A percentile compares a stretch with the other conserved stretches of the same genome.
These are phyloP conservation scores for Echinosophora koreensis DNA, from an alignment of 306 rosid genomes.

Conservation along the genomic window DNA sequence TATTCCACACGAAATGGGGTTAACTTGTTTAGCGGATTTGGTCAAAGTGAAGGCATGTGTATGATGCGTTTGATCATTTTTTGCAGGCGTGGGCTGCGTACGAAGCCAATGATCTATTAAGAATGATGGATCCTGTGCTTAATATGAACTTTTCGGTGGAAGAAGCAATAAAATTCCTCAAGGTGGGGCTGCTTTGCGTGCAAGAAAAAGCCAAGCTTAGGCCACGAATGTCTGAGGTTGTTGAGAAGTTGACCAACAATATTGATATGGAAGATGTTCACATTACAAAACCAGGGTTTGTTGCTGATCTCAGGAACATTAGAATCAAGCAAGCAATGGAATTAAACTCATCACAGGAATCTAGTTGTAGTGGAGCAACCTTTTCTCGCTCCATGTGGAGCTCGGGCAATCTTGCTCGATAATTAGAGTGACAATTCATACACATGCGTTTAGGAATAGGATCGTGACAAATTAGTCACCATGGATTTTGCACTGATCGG, in stretches of 20 bases:
- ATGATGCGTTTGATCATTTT: neutral
- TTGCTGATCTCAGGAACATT: conserved; percentile 77
- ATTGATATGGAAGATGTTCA: conserved; percentile 44
- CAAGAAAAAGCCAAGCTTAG: conserved; percentile 74
- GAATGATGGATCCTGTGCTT: conserved; percentile 70
- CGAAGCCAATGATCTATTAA: conserved; percentile 48
- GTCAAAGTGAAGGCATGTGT: conserved; percentile 21
- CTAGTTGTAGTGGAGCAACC: conserved; percentile 42
- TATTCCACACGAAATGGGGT: neutral
- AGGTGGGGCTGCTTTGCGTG: conserved; percentile 84
- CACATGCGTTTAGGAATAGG: conserved; percentile 5
- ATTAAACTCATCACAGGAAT: conserved; percentile 48
- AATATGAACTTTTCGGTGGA: conserved; percentile 49
- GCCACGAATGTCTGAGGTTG: conserved; percentile 70
- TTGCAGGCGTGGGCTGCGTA: conserved; percentile 86
- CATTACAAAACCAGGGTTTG: conserved; percentile 78
- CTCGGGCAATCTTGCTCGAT: conserved; percentile 52
- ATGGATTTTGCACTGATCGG: conserved; percentile 17
- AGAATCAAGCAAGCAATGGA: conserved; percentile 48
- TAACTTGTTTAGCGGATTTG: neutral
- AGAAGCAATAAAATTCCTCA: conserved; percentile 70
- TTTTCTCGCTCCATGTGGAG: conserved; percentile 50
- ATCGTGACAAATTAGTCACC: conserved; percentile 22
- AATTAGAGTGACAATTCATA: conserved; percentile 2
- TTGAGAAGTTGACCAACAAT: conserved; percentile 56